A percentile compares a stretch with the other conserved stretches of the same genome.
Conservation (phyloP, 805 yeast genomes). For the Deakozyma indianensis region DNA sequence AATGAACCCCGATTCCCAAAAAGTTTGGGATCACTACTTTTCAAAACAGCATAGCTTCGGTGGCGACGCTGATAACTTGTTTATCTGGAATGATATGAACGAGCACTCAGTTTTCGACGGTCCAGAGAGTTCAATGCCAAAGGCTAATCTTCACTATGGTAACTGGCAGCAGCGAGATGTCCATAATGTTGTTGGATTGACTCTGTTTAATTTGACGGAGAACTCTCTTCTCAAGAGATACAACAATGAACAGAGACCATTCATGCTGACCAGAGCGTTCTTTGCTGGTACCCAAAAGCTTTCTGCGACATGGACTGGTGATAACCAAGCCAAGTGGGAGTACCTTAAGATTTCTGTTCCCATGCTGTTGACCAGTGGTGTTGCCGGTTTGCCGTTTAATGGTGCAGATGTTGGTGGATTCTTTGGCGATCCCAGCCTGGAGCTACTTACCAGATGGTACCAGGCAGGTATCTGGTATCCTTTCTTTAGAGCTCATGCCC, state of each 20-base stretch:
- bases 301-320: constrained; percentile 97
- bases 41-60: constrained; percentile 31
- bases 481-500: constrained; percentile 93
- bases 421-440: constrained; percentile 76
- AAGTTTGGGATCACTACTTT: constrained; percentile 46
- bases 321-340: constrained; percentile 88
- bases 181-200: constrained; percentile 73
- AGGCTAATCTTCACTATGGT: constrained; percentile 64
- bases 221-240: constrained; percentile 45
- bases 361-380: constrained; percentile 68
- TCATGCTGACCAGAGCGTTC: constrained; percentile 72
- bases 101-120: constrained; percentile 94
- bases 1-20: constrained; percentile 44
- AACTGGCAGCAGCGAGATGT: constrained; percentile 83
- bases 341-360: constrained; percentile 69
- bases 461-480: constrained; percentile 96
- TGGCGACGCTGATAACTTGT: constrained; percentile 46
- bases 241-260: constrained; percentile 49
- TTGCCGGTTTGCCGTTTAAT: constrained; percentile 78
- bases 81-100: constrained; percentile 96
- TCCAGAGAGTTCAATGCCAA: constrained; percentile 84
- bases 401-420: constrained; percentile 98
- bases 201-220: constrained; percentile 69
- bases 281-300: constrained; percentile 86
- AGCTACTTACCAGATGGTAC: constrained; percentile 82